Conservation (phyloP, 2,329 filamentous ascomycete species). For the Seiridium cupressi region DNA sequence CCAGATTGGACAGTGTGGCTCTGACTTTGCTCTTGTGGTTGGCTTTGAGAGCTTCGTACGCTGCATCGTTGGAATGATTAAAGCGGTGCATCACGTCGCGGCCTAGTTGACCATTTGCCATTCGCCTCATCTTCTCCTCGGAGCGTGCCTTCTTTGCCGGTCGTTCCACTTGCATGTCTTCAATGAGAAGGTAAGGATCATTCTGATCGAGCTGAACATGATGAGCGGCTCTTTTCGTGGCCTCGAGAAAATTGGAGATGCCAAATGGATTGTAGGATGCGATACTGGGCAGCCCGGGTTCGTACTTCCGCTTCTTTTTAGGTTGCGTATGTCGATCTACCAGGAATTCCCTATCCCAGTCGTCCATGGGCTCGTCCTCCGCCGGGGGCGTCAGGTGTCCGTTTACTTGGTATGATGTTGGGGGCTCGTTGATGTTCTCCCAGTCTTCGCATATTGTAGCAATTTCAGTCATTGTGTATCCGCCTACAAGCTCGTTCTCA, state of each 20-base stretch:
- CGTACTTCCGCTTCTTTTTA: slow-evolving; percentile 67
- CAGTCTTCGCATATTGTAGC: slow-evolving; percentile 85
- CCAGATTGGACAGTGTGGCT: slow-evolving; percentile 84
- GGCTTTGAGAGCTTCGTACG: slow-evolving; percentile 93
- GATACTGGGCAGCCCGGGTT: slow-evolving; percentile 57
- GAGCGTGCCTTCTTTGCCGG: slow-evolving; percentile 58
- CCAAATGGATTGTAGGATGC: slow-evolving; percentile 63
- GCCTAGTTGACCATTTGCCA: slow-evolving; percentile 66
- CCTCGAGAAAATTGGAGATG: slow-evolving; percentile 77
- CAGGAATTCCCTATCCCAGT: slow-evolving; percentile 62
- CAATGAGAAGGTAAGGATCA: slow-evolving; percentile 82
- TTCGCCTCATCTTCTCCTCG: slow-evolving; percentile 60
- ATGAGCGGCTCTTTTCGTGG: slow-evolving; percentile 71
- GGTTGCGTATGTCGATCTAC: slow-evolving; percentile 46
- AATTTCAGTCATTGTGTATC: slow-evolving; percentile 76
- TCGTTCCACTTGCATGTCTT: slow-evolving; percentile 67
- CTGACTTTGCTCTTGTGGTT: slow-evolving; percentile 96
- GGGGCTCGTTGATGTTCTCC: slow-evolving; percentile 60
- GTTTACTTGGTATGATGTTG: slow-evolving; percentile 9
- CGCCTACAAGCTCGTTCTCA: slow-evolving; percentile 67
- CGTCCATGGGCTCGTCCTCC: slow-evolving; percentile 53
- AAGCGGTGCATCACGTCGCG: slow-evolving; percentile 78
- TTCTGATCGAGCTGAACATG: slow-evolving; percentile 82
- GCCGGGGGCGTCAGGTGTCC: slow-evolving; percentile 23
- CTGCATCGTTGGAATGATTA: slow-evolving; percentile 94